phyloP scores from a whole-genome alignment of 768 basidiomycete genomes.

The Leccinum broughii region DNA sequence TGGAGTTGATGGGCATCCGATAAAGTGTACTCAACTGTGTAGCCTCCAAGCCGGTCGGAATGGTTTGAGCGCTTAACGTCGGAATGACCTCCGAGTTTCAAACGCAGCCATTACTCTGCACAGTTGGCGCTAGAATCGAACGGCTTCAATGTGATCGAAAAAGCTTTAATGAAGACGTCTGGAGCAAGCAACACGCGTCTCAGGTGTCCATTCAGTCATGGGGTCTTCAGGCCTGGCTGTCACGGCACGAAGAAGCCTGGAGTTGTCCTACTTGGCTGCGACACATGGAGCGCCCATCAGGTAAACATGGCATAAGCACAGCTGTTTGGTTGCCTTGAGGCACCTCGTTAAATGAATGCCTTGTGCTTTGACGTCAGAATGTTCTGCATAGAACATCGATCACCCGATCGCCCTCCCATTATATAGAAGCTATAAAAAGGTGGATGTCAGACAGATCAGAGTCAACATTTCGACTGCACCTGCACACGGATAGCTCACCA shows the following conservation, averaged over 20 bases:
- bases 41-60: background rate
- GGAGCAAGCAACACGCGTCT: background rate
- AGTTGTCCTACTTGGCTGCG: background rate
- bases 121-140: background rate
- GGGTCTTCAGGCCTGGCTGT: background rate
- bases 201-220: background rate
- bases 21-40: too few relatives aligned
- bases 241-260: slow-evolving; percentile 13
- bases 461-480: slow-evolving; percentile 1
- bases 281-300: slow-evolving; percentile 1
- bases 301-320: background rate
- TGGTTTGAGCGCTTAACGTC: background rate
- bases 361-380: background rate
- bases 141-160: background rate
- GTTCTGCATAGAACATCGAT: background rate
- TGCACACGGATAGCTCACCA: slow-evolving; percentile 7
- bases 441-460: background rate
- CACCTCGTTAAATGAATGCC: background rate
- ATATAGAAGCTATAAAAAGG: slow-evolving; percentile 16
- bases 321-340: background rate
- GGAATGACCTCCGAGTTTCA: slow-evolving; percentile 6
- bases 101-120: background rate
- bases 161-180: slow-evolving; percentile 3
- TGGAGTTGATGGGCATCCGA: too few relatives aligned
- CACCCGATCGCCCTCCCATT: slow-evolving; percentile 1